A percentile compares a stretch with the other conserved stretches of the same genome.
These are phyloP conservation scores for Penicillium sp. DNA, from an alignment of 2,329 filamentous ascomycete species.

Conservation along the genomic window DNA sequence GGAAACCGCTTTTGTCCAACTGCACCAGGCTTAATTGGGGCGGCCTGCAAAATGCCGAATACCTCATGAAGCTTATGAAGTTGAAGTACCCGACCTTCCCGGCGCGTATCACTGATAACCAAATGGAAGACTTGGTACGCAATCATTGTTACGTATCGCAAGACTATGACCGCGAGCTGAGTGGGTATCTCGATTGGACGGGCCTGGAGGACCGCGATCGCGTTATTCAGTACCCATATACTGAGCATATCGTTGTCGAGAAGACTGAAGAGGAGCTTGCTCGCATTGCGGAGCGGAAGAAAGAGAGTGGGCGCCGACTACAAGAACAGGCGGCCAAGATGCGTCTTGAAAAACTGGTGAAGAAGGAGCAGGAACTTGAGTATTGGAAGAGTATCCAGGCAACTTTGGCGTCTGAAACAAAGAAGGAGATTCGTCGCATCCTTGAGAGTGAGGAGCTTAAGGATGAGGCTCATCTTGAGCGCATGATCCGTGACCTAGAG, in stretches of 20 bases:
- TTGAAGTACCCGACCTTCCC: constrained; percentile 91
- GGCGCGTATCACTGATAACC: constrained; percentile 79
- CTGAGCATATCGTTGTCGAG: constrained; percentile 83
- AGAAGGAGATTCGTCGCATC: constrained; percentile 85
- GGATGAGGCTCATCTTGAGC: constrained; percentile 83
- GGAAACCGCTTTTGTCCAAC: constrained; percentile 79
- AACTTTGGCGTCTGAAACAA: constrained; percentile 72
- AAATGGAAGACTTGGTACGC: constrained; percentile 82
- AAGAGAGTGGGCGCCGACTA: constrained; percentile 84
- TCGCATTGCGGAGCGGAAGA: constrained; percentile 86
- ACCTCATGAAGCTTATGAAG: constrained; percentile 81
- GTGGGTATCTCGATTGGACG: constrained; percentile 81
- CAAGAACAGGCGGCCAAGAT: constrained; percentile 98
- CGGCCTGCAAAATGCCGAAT: constrained; percentile 84
- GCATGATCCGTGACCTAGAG: constrained; percentile 83
- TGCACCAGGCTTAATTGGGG: constrained; percentile 94
- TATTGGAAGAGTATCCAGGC: constrained; percentile 85
- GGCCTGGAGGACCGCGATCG: constrained; percentile 86
- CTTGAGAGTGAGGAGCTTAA: constrained; percentile 90
- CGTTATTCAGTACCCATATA: constrained; percentile 90
- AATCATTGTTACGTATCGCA: constrained; percentile 88
- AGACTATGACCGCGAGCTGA: constrained; percentile 78
- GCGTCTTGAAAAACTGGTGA: constrained; percentile 90
- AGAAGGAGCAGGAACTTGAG: constrained; percentile 92
- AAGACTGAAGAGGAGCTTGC: constrained; percentile 95